These are phyloP conservation scores for Aureobasidium sp. DNA, from an alignment of 2,329 filamentous ascomycete genomes.

Conservation along the genomic window DNA sequence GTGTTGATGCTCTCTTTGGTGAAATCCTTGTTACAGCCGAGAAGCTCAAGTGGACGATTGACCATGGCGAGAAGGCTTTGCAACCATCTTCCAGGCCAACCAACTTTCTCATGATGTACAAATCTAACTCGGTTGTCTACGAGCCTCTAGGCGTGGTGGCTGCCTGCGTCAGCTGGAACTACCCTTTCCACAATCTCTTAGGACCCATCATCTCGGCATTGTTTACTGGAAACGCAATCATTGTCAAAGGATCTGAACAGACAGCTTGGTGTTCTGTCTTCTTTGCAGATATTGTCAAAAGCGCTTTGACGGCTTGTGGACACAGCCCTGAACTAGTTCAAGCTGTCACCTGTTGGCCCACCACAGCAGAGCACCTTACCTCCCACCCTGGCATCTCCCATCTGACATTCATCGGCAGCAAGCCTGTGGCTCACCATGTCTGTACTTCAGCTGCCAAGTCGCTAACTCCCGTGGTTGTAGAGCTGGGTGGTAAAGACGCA, in stretches of 20 bases:
- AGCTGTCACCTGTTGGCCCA: conserved; percentile 79
- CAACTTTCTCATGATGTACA: conserved; percentile 91
- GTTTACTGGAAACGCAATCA: conserved; percentile 83
- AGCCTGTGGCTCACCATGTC: conserved; percentile 78
- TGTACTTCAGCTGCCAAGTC: conserved; percentile 76
- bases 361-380: conserved; percentile 72
- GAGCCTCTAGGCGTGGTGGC: conserved; percentile 90
- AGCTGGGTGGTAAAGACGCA: conserved; percentile 92
- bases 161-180: conserved; percentile 95
- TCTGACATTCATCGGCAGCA: conserved; percentile 92
- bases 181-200: conserved; percentile 83
- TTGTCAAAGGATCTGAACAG: conserved; percentile 92
- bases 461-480: conserved; percentile 81
- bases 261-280: conserved; percentile 87
- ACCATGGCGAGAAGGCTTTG: conserved; percentile 79
- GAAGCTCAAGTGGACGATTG: conserved; percentile 89
- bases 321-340: conserved; percentile 78
- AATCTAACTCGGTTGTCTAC: conserved; percentile 82
- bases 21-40: conserved; percentile 92
- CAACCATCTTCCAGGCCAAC: conserved; percentile 67
- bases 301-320: conserved; percentile 73
- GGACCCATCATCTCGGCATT: conserved; percentile 84
- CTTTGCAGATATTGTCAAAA: conserved; percentile 71
- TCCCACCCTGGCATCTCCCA: conserved; percentile 79
- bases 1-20: conserved; percentile 86